phyloP scores from a whole-genome alignment of 1,284 basidiomycete species.

The Leccinum subatratum region DNA sequence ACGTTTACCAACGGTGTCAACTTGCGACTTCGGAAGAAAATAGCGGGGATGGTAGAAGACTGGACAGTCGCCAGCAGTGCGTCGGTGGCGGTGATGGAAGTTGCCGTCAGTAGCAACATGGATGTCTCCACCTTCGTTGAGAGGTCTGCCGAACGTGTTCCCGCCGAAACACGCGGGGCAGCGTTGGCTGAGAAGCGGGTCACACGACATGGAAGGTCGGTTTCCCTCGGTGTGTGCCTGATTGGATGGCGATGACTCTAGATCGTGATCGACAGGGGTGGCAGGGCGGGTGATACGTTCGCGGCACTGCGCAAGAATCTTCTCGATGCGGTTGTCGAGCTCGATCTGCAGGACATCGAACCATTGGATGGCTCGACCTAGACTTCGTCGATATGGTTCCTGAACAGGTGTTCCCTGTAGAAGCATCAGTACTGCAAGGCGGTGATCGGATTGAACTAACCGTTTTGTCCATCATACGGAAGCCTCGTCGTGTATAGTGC shows the following conservation, averaged over 20 bases:
- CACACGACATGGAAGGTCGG: neutral
- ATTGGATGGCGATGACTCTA: neutral
- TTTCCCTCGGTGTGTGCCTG: neutral
- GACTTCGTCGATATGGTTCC: neutral
- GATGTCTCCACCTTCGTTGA: neutral
- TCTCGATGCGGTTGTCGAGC: neutral
- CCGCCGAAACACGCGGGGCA: neutral
- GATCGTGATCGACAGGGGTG: neutral
- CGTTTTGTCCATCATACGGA: neutral
- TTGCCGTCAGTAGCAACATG: neutral
- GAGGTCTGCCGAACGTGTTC: neutral
- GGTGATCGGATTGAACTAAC: neutral
- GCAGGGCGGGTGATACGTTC: neutral
- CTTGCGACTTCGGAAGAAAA: neutral
- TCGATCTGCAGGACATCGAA: neutral
- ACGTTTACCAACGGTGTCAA: neutral
- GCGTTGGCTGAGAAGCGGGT: neutral
- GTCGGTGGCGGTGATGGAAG: neutral
- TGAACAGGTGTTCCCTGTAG: neutral
- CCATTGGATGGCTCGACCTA: neutral
- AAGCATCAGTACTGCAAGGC: neutral
- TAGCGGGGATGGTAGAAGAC: neutral
- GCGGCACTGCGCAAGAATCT: neutral
- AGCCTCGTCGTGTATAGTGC: slow-evolving; percentile 2
- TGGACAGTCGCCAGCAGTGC: neutral